Conservation (phyloP, 2,329 filamentous ascomycete species). For the Leptographium flavum region DNA sequence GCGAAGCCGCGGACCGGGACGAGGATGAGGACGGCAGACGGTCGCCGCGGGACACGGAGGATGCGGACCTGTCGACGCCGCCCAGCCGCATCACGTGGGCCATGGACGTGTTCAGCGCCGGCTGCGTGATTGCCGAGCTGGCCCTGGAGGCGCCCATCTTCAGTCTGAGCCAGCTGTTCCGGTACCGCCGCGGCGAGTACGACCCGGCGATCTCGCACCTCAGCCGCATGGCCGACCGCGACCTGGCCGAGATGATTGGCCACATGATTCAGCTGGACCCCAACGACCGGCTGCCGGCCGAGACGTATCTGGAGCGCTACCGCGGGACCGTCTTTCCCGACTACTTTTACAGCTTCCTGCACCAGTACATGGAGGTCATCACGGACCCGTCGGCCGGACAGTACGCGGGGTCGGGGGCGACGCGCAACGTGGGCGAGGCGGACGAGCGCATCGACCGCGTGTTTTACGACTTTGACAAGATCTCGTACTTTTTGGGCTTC, state of each 20-base stretch:
- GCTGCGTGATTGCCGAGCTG: constrained; percentile 91
- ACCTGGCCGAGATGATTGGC: constrained; percentile 75
- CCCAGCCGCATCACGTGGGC: constrained; percentile 52
- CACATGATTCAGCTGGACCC: constrained; percentile 97
- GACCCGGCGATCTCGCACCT: constrained; percentile 72
- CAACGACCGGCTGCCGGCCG: constrained; percentile 79
- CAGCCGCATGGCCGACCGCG: constrained; percentile 72
- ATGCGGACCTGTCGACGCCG: background rate
- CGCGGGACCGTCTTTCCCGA: constrained; percentile 83
- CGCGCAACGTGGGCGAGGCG: constrained; percentile 66
- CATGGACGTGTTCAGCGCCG: constrained; percentile 97
- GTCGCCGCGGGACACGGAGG: background rate
- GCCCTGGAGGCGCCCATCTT: constrained; percentile 96
- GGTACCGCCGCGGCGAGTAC: constrained; percentile 85
- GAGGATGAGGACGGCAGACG: background rate
- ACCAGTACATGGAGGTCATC: constrained; percentile 94
- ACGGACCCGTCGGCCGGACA: constrained; percentile 79
- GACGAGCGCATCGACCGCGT: constrained; percentile 91
- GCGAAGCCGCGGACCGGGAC: constrained; percentile 37
- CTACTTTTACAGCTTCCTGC: constrained; percentile 95
- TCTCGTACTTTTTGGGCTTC: constrained; percentile 83
- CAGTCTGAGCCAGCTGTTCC: constrained; percentile 88
- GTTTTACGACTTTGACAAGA: constrained; percentile 93
- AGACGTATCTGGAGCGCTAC: constrained; percentile 89
- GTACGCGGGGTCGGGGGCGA: constrained; percentile 51